A percentile compares a stretch with the other conserved stretches of the same genome.
Evolutionary conservation across 345 rosid genomes (phyloP).

Genomic region (Kandelia obovata): DNA sequence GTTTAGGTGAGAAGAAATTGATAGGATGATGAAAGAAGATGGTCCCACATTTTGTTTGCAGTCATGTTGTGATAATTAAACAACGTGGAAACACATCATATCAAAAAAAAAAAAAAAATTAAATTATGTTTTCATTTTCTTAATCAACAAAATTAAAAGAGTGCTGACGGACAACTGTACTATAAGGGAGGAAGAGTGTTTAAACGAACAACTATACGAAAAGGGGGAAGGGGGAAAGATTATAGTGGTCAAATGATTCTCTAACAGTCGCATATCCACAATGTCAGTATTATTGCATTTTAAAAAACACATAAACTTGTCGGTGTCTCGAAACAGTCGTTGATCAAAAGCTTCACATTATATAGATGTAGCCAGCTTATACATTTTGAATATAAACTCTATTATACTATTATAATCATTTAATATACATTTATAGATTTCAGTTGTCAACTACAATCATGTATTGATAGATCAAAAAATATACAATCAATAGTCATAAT

Average conservation of each 20-base stretch:
- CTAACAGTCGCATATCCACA: conserved; percentile 36
- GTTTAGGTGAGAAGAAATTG: conserved; percentile 51
- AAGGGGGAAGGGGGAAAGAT: conserved; percentile 8
- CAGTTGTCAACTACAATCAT: too few relatives aligned
- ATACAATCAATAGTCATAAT: too few relatives aligned
- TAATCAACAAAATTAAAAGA: neutral
- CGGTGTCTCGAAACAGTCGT: too few relatives aligned
- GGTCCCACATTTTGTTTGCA: conserved; percentile 24
- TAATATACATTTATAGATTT: too few relatives aligned
- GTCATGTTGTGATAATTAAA: neutral
- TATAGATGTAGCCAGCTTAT: too few relatives aligned
- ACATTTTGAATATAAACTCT: too few relatives aligned
- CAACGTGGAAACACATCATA: neutral
- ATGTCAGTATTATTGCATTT: conserved; percentile 17
- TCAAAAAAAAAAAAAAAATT: too few relatives aligned
- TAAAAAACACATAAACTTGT: conserved; percentile 12
- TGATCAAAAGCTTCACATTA: too few relatives aligned
- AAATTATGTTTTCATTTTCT: neutral
- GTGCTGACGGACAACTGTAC: neutral
- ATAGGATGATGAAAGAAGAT: conserved; percentile 31
- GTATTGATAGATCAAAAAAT: too few relatives aligned
- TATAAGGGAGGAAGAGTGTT: neutral
- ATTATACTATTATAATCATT: too few relatives aligned
- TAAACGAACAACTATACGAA: conserved; percentile 33
- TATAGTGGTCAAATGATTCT: conserved; percentile 35